A percentile compares a stretch with the other conserved stretches of the same genome.
These are phyloP conservation scores for Sporisorium scitamineum DNA, from an alignment of 1,284 basidiomycete genomes.

Conservation along the genomic window DNA sequence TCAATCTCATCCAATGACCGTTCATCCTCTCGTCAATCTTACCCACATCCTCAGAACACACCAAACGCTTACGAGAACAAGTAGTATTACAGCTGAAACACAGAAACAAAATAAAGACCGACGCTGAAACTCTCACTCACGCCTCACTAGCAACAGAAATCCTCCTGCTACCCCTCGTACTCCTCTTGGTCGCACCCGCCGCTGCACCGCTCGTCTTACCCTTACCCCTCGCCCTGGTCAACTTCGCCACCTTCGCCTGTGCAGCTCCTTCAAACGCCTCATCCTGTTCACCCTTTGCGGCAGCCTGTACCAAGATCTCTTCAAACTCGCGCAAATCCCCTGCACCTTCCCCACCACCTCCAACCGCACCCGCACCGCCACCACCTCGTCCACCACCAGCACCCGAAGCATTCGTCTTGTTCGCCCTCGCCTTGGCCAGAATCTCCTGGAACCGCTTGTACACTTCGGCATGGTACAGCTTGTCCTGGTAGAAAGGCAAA, in stretches of 20 bases:
- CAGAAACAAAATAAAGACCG: neutral
- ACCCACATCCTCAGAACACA: neutral
- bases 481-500: constrained; percentile 79
- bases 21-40: neutral
- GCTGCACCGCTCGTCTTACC: constrained; percentile 22
- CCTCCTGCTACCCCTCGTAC: constrained; percentile 26
- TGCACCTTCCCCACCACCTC: constrained; percentile 23
- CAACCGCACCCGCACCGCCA: constrained; percentile 2
- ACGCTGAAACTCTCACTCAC: neutral
- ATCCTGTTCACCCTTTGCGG: constrained; percentile 87
- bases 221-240: constrained; percentile 27
- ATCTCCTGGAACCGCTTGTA: constrained; percentile 90
- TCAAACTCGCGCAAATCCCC: constrained; percentile 65
- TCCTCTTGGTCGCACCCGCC: constrained; percentile 16
- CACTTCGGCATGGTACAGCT: constrained; percentile 87
- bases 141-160: constrained; percentile 43
- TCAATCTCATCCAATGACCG: neutral
- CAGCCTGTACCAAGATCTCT: constrained; percentile 85
- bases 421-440: constrained; percentile 74
- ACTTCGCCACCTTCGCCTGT: constrained; percentile 51
- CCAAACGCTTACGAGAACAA: neutral
- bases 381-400: constrained; percentile 22
- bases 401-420: constrained; percentile 33
- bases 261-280: constrained; percentile 80
- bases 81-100: constrained; percentile 15